A percentile compares a stretch with the other conserved stretches of the same genome.
phyloP scores from a whole-genome alignment of 495 filamentous ascomycete species.

The Aspergillus leporis region DNA sequence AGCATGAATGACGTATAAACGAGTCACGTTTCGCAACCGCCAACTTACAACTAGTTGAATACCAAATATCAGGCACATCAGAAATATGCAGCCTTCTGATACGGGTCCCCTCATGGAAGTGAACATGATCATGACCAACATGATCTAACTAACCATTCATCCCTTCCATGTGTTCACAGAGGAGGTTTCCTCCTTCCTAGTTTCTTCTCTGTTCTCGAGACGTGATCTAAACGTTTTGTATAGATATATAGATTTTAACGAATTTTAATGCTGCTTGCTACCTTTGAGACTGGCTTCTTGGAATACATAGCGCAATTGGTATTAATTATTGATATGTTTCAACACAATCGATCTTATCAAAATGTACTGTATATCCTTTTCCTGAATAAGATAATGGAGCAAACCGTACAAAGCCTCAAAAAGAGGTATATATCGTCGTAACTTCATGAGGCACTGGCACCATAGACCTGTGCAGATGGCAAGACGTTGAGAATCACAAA shows the following conservation, averaged over 20 bases:
- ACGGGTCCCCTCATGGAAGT: neutral
- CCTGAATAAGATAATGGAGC: neutral
- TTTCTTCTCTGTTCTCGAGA: neutral
- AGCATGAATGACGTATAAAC: neutral
- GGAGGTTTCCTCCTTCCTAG: slow-evolving; percentile 2
- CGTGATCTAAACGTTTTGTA: neutral
- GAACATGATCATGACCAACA: neutral
- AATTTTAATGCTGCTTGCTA: neutral
- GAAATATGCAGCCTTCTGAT: neutral
- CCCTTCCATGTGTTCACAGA: slow-evolving; percentile 14
- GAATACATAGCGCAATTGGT: neutral
- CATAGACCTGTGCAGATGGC: neutral
- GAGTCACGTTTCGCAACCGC: neutral
- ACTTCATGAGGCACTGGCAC: neutral
- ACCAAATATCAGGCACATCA: neutral
- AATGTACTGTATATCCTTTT: neutral
- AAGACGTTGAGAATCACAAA: neutral
- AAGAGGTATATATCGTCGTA: neutral
- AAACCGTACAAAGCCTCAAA: neutral
- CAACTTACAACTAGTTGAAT: too few species aligned
- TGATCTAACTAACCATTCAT: slow-evolving; percentile 6
- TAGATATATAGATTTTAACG: slow-evolving; percentile 5
- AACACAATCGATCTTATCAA: neutral
- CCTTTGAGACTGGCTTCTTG: neutral
- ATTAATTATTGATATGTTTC: neutral